Evolutionary conservation across 2,329 filamentous ascomycete species (phyloP).

Genomic region (Incumbomyces lentus): DNA sequence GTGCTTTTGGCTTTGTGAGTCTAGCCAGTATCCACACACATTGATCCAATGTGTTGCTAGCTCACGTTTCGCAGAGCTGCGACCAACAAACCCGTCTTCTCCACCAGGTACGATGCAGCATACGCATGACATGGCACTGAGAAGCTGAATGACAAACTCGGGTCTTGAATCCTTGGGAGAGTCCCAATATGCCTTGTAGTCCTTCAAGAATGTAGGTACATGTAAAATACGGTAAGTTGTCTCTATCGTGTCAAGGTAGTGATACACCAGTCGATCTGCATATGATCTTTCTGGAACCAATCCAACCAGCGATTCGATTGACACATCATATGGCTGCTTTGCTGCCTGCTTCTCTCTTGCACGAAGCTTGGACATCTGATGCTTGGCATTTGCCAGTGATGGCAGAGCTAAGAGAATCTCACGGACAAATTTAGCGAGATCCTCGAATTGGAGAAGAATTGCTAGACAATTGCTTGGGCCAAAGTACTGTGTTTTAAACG

Average conservation of each 20-base stretch:
- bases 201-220: slow-evolving; percentile 44
- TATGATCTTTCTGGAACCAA: slow-evolving; percentile 15
- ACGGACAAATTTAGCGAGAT: slow-evolving; percentile 19
- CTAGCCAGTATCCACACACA: slow-evolving; percentile 17
- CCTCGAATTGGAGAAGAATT: slow-evolving; percentile 20
- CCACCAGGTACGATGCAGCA: slow-evolving; percentile 12
- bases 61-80: slow-evolving; percentile 13
- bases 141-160: slow-evolving; percentile 17
- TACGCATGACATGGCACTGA: slow-evolving; percentile 15
- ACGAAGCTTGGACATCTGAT: slow-evolving; percentile 9
- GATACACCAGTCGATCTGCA: slow-evolving; percentile 15
- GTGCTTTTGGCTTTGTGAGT: slow-evolving; percentile 40
- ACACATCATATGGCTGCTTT: slow-evolving; percentile 9
- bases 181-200: slow-evolving; percentile 47
- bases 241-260: slow-evolving; percentile 43
- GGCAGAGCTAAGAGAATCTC: slow-evolving; percentile 16
- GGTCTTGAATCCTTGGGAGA: slow-evolving; percentile 11
- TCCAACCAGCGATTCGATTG: slow-evolving; percentile 9
- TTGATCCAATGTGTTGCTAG: slow-evolving; percentile 18
- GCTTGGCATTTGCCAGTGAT: slow-evolving; percentile 12
- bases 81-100: slow-evolving; percentile 11
- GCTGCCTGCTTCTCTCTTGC: slow-evolving; percentile 7
- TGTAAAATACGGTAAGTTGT: slow-evolving; percentile 49
- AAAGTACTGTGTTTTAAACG: slow-evolving; percentile 21
- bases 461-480: slow-evolving; percentile 18